Evolutionary conservation across 768 basidiomycete genomes (phyloP), one percentile per base, ranked within the genome.

Genomic region (Termitomyces sp.): DNA sequence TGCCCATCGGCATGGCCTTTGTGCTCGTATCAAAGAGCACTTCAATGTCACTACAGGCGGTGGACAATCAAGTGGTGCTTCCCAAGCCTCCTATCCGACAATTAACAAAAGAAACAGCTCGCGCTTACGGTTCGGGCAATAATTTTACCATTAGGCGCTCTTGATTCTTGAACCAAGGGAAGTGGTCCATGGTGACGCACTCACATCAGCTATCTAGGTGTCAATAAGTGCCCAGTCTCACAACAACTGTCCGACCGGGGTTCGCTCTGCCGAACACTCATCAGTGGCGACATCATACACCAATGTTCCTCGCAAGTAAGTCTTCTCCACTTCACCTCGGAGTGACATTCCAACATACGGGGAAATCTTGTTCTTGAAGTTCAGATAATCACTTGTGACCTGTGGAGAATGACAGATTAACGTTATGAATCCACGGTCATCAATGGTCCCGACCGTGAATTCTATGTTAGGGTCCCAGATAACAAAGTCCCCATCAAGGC

Each of bases 291-390:
- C 65, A 62, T 86, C 82, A 73, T 91, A 97, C 0, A 89, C 83
- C 49, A 90, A 71, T 18, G 71, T 66, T 2, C 94, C 96, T 5
- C 94, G 84, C n/a, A 98, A 76, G 71, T 84, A 92, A 0, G 92
- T 94, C 73, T 88, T 78, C 61, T 84, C 77, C 39, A 95, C 91
- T n/a, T 77, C 76, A 0, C 96, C 96, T 16, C 67, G 76, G 48
- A 97, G 79, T 18, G 68, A 79, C 67, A 84, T 77, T 5, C 94
- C 95, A 66, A 91, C 84, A 71, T 96, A 98, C 2, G 96, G 92
- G 4, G 92, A 92, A 20, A 97, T 69, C 74, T 95, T 96, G 77
- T 98, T 98, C 80, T 94, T 97, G 82, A 96, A 98, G 57, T 87
- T 81, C 13, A 98, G 78, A 13, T 74, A 69, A 9, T 90, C 88